phyloP scores from a whole-genome alignment of 2,329 filamentous ascomycete genomes.

The Hymenoscyphus occultus region DNA sequence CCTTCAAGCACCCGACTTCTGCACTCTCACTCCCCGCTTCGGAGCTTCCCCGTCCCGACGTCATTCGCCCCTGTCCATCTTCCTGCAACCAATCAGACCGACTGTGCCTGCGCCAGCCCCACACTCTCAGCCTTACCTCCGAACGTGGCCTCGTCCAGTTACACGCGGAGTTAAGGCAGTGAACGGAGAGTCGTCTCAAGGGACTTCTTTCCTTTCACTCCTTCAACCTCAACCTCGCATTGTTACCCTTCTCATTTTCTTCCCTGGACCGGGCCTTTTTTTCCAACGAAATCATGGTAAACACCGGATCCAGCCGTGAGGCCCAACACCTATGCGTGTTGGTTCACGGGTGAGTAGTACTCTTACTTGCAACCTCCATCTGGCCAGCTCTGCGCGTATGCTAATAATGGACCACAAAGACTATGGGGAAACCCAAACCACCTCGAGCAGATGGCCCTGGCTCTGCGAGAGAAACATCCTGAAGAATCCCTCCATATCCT shows the following conservation, averaged over 20 bases:
- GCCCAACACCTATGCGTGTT: slow-evolving; percentile 74
- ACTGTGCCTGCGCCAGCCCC: neutral
- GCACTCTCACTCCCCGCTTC: too few species aligned
- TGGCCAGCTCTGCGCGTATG: slow-evolving; percentile 1
- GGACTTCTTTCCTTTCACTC: slow-evolving; percentile 37
- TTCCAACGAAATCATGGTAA: slow-evolving; percentile 42
- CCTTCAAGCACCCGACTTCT: too few species aligned
- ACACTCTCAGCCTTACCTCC: neutral
- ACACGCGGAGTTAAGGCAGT: slow-evolving; percentile 9
- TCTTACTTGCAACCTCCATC: neutral
- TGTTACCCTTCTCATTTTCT: slow-evolving; percentile 37
- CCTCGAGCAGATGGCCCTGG: slow-evolving; percentile 64
- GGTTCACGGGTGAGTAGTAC: slow-evolving; percentile 56
- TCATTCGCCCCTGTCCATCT: neutral
- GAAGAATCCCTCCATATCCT: slow-evolving; percentile 67
- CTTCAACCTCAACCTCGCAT: slow-evolving; percentile 30
- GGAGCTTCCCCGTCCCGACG: too few species aligned
- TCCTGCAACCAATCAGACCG: neutral
- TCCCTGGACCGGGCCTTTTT: slow-evolving; percentile 39
- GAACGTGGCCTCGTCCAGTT: neutral
- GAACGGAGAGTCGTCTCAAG: slow-evolving; percentile 40
- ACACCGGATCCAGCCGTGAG: slow-evolving; percentile 49
- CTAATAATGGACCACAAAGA: slow-evolving; percentile 38
- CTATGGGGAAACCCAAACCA: slow-evolving; percentile 80
- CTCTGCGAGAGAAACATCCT: slow-evolving; percentile 58